A percentile compares a stretch with the other conserved stretches of the same genome.
Evolutionary conservation across 1,284 basidiomycete genomes (phyloP).

Genomic region (Tausonia pullulans): DNA sequence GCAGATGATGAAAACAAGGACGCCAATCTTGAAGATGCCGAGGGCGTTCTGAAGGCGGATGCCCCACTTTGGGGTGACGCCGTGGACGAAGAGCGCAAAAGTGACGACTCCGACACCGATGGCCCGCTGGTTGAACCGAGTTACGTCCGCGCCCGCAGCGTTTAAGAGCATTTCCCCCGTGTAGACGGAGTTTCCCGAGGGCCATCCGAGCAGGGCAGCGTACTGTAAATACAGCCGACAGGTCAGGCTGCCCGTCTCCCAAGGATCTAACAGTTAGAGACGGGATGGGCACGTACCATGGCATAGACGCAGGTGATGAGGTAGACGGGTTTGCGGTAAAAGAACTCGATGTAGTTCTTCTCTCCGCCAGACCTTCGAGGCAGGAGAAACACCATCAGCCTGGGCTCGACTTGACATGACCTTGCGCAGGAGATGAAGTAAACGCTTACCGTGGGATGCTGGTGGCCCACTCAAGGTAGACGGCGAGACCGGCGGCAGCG

Average conservation of each 20-base stretch:
- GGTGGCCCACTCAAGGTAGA: constrained; percentile 38
- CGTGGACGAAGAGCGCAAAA: constrained; percentile 31
- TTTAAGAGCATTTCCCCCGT: constrained; percentile 39
- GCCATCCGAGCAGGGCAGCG: constrained; percentile 21
- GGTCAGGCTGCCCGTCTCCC: constrained; percentile 13
- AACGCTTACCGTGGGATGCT: constrained; percentile 16
- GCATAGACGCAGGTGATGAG: constrained; percentile 24
- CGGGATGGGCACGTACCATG: constrained; percentile 9
- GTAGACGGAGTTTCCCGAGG: constrained; percentile 48
- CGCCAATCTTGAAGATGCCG: constrained; percentile 40
- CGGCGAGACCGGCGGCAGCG: constrained; percentile 28
- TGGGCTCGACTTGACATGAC: constrained; percentile 17
- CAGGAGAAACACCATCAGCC: background rate
- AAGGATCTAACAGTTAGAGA: background rate
- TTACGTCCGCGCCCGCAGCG: constrained; percentile 18
- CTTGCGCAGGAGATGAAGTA: constrained; percentile 12
- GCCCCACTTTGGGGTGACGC: constrained; percentile 36
- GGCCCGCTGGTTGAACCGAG: constrained; percentile 41
- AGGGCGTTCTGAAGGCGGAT: constrained; percentile 41
- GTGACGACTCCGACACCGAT: constrained; percentile 43
- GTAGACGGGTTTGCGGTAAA: constrained; percentile 23
- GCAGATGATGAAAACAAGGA: constrained; percentile 38
- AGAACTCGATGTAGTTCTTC: constrained; percentile 25
- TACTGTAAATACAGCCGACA: constrained; percentile 1
- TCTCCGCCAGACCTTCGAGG: constrained; percentile 24